Conservation (phyloP, 1,284 basidiomycete genomes). For the Malassezia yamatoensis region DNA sequence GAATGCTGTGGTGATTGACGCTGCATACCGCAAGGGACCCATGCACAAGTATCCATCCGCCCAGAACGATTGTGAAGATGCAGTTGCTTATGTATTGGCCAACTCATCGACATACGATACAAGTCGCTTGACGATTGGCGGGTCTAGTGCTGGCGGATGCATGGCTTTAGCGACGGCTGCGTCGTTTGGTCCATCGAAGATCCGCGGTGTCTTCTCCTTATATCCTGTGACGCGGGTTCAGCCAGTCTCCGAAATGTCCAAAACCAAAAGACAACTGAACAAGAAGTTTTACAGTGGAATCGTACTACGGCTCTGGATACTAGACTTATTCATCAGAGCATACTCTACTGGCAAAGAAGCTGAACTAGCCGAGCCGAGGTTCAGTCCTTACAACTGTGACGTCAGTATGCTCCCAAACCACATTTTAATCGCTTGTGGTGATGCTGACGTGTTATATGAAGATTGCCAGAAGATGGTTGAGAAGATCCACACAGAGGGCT, state of each 20-base stretch:
- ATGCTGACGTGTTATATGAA: constrained; percentile 29
- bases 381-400: constrained; percentile 21
- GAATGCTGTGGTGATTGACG: constrained; percentile 25
- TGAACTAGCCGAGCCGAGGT: constrained; percentile 20
- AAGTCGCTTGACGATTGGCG: constrained; percentile 25
- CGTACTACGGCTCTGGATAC: constrained; percentile 20
- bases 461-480: constrained; percentile 24
- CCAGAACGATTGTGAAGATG: constrained; percentile 30
- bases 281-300: constrained; percentile 21
- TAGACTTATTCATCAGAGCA: constrained; percentile 20
- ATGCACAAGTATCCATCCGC: constrained; percentile 34
- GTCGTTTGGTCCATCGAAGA: constrained; percentile 22
- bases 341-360: constrained; percentile 20
- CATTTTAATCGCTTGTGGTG: constrained; percentile 27
- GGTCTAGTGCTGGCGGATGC: constrained; percentile 35
- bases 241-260: neutral
- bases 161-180: constrained; percentile 27
- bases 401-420: constrained; percentile 19
- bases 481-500: constrained; percentile 23
- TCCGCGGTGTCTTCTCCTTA: constrained; percentile 24
- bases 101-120: constrained; percentile 22
- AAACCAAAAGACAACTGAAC: constrained; percentile 1
- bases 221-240: constrained; percentile 26
- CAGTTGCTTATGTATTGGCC: constrained; percentile 20
- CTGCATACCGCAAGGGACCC: constrained; percentile 40